These are phyloP conservation scores for Monosporascus sp. DNA, from an alignment of 2,329 filamentous ascomycete species.

Conservation along the genomic window DNA sequence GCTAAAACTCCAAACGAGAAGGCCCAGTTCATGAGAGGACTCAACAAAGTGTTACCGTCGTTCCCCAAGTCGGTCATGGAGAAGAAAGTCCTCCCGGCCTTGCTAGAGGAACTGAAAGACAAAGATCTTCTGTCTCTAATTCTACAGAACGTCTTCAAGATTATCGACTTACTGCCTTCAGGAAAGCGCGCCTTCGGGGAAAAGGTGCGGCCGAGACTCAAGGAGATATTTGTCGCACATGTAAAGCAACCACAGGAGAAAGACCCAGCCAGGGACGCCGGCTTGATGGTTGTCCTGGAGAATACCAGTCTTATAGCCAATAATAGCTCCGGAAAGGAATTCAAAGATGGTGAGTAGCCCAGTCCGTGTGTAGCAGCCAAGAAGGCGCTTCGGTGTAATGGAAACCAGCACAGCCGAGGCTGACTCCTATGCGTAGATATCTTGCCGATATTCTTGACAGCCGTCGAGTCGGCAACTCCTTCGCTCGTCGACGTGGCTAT, in stretches of 20 bases:
- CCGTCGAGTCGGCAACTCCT: slow-evolving; percentile 84
- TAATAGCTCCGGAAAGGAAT: slow-evolving; percentile 85
- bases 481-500: slow-evolving; percentile 83
- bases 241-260: slow-evolving; percentile 62
- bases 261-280: slow-evolving; percentile 79
- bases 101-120: slow-evolving; percentile 93
- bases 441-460: slow-evolving; percentile 76
- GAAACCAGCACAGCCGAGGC: too few species aligned
- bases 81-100: slow-evolving; percentile 83
- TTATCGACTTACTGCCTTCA: slow-evolving; percentile 72
- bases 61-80: slow-evolving; percentile 93
- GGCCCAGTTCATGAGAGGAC: slow-evolving; percentile 80
- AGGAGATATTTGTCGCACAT: slow-evolving; percentile 71
- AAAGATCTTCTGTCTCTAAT: slow-evolving; percentile 79
- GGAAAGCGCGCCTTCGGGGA: slow-evolving; percentile 78
- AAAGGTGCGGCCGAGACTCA: slow-evolving; percentile 77
- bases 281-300: slow-evolving; percentile 85
- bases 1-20: slow-evolving; percentile 92
- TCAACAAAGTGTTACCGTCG: slow-evolving; percentile 81
- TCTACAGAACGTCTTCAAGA: slow-evolving; percentile 87
- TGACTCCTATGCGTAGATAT: slow-evolving; percentile 55
- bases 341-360: slow-evolving; percentile 71
- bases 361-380: too few species aligned
- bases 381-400: too few species aligned
- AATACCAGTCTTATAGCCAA: slow-evolving; percentile 71